Evolutionary conservation across 179 eudicot species (phyloP).

Genomic region (Nepenthes alata): DNA sequence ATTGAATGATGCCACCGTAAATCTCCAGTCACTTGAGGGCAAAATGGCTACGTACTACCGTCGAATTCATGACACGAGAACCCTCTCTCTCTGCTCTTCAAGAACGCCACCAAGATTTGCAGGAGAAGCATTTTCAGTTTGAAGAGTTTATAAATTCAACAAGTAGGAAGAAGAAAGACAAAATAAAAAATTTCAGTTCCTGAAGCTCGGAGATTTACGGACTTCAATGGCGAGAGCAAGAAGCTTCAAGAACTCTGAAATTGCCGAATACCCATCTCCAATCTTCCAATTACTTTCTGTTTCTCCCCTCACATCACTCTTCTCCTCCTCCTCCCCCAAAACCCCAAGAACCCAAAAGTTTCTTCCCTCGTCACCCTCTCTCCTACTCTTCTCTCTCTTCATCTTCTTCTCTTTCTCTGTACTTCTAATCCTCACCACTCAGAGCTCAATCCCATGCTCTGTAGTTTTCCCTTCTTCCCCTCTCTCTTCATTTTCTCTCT

Average conservation of each 20-base stretch:
- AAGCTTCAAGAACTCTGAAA: constrained; percentile 19
- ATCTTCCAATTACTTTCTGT: constrained; percentile 26
- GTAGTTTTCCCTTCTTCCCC: constrained; percentile 10
- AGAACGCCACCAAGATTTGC: not conserved
- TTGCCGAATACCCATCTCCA: constrained; percentile 20
- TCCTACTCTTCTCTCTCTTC: constrained; percentile 28
- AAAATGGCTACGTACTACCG: no score
- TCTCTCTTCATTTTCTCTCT: constrained; percentile 13
- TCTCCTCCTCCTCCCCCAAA: constrained; percentile 24
- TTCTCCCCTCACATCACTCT: constrained; percentile 28
- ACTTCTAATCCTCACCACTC: constrained; percentile 13
- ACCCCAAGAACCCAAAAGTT: constrained; percentile 16
- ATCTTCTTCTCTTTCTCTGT: constrained; percentile 20
- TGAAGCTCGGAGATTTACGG: not conserved
- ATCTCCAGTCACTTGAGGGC: no score
- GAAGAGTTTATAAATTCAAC: no score
- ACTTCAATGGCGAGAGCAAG: constrained; percentile 26
- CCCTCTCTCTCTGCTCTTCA: not conserved
- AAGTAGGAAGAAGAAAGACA: not conserved
- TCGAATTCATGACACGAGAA: no score
- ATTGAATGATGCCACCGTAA: no score
- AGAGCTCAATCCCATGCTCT: constrained; percentile 16
- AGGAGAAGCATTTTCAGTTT: not conserved
- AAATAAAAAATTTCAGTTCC: not conserved
- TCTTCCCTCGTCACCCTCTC: constrained; percentile 17